Evolutionary conservation across 2,329 filamentous ascomycete genomes (phyloP).

Genomic region (Ophiostoma ips): DNA sequence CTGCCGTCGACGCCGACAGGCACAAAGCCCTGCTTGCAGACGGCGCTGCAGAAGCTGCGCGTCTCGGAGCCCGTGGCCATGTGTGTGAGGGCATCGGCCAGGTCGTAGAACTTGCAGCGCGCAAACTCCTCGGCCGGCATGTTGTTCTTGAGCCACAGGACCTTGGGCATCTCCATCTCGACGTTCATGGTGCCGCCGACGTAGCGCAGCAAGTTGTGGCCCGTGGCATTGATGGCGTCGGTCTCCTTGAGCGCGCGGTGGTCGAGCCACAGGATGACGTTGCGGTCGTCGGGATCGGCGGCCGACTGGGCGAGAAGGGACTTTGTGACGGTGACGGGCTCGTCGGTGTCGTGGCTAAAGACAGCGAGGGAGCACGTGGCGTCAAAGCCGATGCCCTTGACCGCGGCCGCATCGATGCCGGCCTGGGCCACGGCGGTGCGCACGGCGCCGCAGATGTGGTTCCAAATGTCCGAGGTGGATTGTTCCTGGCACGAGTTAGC

Average conservation of each 20-base stretch:
- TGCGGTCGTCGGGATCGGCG: constrained; percentile 69
- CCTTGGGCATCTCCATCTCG: constrained; percentile 99
- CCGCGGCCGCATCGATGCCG: constrained; percentile 57
- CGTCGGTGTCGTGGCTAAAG: constrained; percentile 76
- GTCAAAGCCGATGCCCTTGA: constrained; percentile 91
- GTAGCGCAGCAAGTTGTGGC: constrained; percentile 86
- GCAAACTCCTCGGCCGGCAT: constrained; percentile 87
- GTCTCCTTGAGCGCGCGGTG: constrained; percentile 86
- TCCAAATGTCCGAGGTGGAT: constrained; percentile 96
- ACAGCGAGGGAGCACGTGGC: constrained; percentile 96
- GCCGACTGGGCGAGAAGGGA: constrained; percentile 47
- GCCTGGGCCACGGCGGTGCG: constrained; percentile 71
- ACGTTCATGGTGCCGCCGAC: constrained; percentile 98
- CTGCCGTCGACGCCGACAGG: constrained; percentile 95
- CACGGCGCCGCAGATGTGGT: constrained; percentile 81
- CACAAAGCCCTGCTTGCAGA: constrained; percentile 94
- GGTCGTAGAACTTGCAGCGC: constrained; percentile 92
- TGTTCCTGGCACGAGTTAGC: constrained; percentile 52
- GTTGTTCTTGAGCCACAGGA: constrained; percentile 95
- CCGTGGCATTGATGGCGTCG: constrained; percentile 80
- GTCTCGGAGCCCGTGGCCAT: constrained; percentile 86
- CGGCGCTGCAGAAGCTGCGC: constrained; percentile 85
- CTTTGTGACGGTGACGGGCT: constrained; percentile 81
- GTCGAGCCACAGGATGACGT: constrained; percentile 95
- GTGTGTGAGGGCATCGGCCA: constrained; percentile 86